These are phyloP conservation scores for Lumnitzera racemosa DNA, from an alignment of 345 rosid species.

Conservation along the genomic window DNA sequence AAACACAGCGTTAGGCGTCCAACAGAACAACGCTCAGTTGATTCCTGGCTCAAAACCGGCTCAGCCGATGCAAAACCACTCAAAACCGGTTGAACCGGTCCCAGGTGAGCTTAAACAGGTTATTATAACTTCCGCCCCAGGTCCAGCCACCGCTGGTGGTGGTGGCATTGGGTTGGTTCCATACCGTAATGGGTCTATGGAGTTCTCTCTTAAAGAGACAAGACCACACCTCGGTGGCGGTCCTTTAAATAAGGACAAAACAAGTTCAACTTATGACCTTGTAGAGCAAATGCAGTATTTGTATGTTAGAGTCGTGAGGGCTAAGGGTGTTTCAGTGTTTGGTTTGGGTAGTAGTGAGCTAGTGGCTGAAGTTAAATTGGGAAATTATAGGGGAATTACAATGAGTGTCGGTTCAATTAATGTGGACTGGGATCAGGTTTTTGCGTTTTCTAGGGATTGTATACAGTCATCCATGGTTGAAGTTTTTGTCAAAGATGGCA, in stretches of 20 bases:
- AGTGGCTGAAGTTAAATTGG: conserved; percentile 53
- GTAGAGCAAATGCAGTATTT: conserved; percentile 80
- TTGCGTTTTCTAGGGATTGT: conserved; percentile 69
- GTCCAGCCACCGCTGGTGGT: conserved; percentile 17
- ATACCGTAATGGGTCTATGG: conserved; percentile 24
- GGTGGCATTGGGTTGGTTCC: conserved; percentile 17
- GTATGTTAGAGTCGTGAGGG: conserved; percentile 57
- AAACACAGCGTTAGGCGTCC: conserved; percentile 23
- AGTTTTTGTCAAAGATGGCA: conserved; percentile 49
- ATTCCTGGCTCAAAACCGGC: conserved; percentile 23
- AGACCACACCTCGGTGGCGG: conserved; percentile 66
- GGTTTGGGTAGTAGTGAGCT: conserved; percentile 35
- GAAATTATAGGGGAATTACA: conserved; percentile 63
- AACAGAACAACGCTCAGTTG: conserved; percentile 31
- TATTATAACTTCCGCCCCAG: conserved; percentile 33
- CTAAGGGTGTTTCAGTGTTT: conserved; percentile 29
- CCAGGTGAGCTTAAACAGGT: conserved; percentile 48
- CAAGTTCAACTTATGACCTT: conserved; percentile 62
- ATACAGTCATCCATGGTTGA: conserved; percentile 70
- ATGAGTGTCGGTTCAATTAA: conserved; percentile 32
- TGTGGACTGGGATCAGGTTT: conserved; percentile 61
- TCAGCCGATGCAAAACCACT: conserved; percentile 28
- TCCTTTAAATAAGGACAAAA: conserved; percentile 45
- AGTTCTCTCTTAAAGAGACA: conserved; percentile 64
- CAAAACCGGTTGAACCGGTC: conserved; percentile 34